Conservation (phyloP, 83 land plant genomes). For the Larix sibirica region DNA sequence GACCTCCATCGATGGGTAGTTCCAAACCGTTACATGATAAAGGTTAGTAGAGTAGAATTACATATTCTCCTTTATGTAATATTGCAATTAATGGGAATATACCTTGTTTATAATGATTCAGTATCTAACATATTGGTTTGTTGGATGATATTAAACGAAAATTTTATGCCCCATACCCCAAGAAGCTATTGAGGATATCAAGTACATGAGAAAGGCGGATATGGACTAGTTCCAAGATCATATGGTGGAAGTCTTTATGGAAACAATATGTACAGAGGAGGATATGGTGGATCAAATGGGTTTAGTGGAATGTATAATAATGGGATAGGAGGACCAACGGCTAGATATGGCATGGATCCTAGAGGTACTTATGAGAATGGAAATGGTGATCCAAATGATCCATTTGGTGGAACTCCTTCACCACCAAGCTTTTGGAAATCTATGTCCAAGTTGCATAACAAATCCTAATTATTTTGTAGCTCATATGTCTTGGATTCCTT, state of each 20-base stretch:
- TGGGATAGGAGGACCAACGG: constrained; percentile 26
- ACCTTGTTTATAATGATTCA: too few species aligned
- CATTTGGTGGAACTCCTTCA: constrained; percentile 60
- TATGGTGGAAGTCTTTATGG: constrained; percentile 56
- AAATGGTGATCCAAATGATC: constrained; percentile 65
- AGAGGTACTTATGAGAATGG: constrained; percentile 45
- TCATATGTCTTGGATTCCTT: too few species aligned
- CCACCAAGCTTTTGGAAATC: constrained; percentile 83
- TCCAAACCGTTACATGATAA: too few species aligned
- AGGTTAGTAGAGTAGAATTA: too few species aligned
- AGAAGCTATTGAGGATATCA: too few species aligned
- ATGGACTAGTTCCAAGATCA: constrained; percentile 1
- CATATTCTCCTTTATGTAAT: too few species aligned
- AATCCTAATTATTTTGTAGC: too few species aligned
- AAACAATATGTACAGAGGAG: constrained; percentile 35
- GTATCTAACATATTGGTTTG: too few species aligned
- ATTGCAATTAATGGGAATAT: too few species aligned
- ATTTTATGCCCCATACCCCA: too few species aligned
- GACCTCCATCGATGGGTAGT: too few species aligned
- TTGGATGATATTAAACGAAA: neutral
- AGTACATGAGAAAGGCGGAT: constrained; percentile 14
- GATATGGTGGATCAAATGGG: constrained; percentile 14
- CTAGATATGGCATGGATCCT: constrained; percentile 28
- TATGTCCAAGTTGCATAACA: constrained; percentile 1
- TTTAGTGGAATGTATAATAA: constrained; percentile 32